phyloP scores from a whole-genome alignment of 257 asterid genomes.

The Oldenlandia corymbosa region DNA sequence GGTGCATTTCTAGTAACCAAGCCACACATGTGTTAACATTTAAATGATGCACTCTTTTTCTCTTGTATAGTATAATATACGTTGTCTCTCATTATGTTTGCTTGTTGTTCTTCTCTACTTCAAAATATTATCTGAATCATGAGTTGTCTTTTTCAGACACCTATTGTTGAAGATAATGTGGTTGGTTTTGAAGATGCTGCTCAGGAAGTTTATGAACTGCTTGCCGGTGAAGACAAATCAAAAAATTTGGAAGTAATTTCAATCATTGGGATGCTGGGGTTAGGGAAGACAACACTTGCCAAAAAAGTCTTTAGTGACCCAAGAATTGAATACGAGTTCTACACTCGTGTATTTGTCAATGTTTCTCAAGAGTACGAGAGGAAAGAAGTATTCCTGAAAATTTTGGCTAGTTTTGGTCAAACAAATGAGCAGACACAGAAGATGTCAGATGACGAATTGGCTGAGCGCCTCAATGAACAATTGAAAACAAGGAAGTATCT shows the following conservation, averaged over 20 bases:
- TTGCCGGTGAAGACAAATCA: slow-evolving; percentile 10
- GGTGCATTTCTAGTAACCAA: neutral
- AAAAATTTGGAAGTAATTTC: slow-evolving; percentile 21
- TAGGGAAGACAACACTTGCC: slow-evolving; percentile 37
- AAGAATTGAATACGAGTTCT: slow-evolving; percentile 20
- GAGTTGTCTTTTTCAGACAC: neutral
- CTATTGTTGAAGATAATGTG: slow-evolving; percentile 21
- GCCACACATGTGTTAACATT: neutral
- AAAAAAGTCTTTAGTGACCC: slow-evolving; percentile 25
- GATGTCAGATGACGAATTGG: slow-evolving; percentile 8
- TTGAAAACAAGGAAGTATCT: slow-evolving; percentile 12
- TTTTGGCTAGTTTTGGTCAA: slow-evolving; percentile 10
- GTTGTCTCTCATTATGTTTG: too few species aligned
- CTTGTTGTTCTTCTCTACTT: neutral
- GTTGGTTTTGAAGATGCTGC: slow-evolving; percentile 30
- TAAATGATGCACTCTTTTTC: neutral
- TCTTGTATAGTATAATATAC: too few species aligned
- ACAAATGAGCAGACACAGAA: neutral
- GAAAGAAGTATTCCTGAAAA: slow-evolving; percentile 21
- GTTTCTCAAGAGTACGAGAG: slow-evolving; percentile 23
- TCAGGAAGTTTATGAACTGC: slow-evolving; percentile 15
- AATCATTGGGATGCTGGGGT: slow-evolving; percentile 33
- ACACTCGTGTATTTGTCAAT: slow-evolving; percentile 23
- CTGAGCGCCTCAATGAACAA: neutral
- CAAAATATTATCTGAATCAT: neutral